Conservation (phyloP, 2,329 filamentous ascomycete genomes). For the Capronia epimyces region DNA sequence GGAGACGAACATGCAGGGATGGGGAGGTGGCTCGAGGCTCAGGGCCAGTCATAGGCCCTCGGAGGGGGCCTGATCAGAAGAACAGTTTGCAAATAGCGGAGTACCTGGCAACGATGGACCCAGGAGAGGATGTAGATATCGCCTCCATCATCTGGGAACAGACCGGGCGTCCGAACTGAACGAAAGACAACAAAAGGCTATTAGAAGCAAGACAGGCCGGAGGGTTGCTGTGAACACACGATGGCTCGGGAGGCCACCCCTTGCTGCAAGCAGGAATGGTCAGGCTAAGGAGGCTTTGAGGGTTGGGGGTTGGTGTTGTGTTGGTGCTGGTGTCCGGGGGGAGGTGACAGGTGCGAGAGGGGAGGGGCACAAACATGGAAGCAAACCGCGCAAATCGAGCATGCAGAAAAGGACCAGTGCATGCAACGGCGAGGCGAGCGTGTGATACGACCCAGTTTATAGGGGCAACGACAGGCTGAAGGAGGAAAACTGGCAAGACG, state of each 20-base stretch:
- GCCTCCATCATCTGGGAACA: constrained; percentile 15
- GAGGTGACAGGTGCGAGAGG: constrained; percentile 20
- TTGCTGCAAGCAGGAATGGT: constrained; percentile 13
- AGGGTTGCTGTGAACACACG: constrained; percentile 1
- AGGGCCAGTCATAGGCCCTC: neutral
- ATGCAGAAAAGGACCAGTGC: constrained; percentile 1
- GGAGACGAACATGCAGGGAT: constrained; percentile 22
- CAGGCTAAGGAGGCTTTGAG: neutral
- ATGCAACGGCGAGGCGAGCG: constrained; percentile 7
- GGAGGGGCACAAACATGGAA: constrained; percentile 21
- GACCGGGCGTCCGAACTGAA: neutral
- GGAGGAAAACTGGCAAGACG: neutral
- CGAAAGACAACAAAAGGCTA: constrained; percentile 9
- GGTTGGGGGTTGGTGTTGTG: too few species aligned
- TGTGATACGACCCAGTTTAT: constrained; percentile 10
- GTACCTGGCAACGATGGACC: constrained; percentile 14
- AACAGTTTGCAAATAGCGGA: neutral
- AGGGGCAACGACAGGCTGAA: neutral
- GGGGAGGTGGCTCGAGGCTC: constrained; percentile 1
- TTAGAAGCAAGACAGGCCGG: neutral
- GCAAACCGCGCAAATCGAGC: constrained; percentile 6
- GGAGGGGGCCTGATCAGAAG: neutral
- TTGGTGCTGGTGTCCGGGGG: too few species aligned
- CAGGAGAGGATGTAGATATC: neutral
- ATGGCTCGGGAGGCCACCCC: neutral